These are phyloP conservation scores for Margaritispora aquatica DNA, from an alignment of 495 filamentous ascomycete genomes.

Conservation along the genomic window DNA sequence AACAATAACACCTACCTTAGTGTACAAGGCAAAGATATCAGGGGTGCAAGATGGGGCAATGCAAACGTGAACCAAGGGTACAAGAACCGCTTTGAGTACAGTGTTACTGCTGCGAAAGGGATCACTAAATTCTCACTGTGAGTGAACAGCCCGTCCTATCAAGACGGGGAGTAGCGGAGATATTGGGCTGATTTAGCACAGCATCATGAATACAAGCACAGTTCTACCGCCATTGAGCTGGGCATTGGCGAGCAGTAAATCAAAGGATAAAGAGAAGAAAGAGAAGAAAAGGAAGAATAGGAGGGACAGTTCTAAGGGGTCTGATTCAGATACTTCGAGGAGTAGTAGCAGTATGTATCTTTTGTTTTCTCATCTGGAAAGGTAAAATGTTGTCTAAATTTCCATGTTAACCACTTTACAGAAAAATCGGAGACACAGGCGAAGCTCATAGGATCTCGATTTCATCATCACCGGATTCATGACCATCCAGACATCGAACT, in stretches of 20 bases:
- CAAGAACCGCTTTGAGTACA: conserved; percentile 8
- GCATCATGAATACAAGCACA: conserved; percentile 4
- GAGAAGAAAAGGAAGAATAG: background rate
- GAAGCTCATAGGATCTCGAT: background rate
- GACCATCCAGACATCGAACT: background rate
- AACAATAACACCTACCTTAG: conserved; percentile 6
- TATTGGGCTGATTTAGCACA: background rate
- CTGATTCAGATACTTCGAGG: background rate
- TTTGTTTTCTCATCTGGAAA: too few relatives aligned
- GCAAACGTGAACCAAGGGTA: conserved; percentile 1
- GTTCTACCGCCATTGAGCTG: conserved; percentile 3
- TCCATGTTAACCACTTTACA: background rate
- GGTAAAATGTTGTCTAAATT: background rate
- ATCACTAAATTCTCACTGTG: conserved; percentile 3
- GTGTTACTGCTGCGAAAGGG: background rate
- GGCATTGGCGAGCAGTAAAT: background rate
- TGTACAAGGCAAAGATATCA: background rate
- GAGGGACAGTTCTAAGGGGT: background rate
- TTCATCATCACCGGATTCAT: background rate
- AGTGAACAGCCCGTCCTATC: background rate
- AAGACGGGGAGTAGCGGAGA: background rate
- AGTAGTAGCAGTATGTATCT: background rate
- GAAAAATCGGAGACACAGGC: background rate
- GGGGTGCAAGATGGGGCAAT: conserved; percentile 1
- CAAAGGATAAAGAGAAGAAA: background rate